Base-by-base conservation (phyloP, 441 rosid genomes). In the Populus hybrid region DNA sequence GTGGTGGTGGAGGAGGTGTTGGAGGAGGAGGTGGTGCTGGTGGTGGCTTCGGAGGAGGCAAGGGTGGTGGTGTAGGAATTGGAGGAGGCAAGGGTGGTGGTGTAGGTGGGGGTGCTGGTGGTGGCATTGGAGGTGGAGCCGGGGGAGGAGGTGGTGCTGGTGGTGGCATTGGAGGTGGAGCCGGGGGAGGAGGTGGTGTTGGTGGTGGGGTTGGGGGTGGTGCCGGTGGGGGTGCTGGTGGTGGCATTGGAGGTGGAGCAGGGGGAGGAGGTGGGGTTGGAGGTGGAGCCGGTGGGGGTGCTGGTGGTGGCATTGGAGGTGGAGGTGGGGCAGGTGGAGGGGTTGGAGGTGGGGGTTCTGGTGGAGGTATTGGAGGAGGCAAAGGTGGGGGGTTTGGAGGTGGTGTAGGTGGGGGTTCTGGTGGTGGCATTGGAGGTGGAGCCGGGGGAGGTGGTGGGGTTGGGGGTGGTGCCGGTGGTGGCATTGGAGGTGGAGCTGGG, bases 401-500 rank as follows among this genome's bases (percentile, higher is more conserved):
- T 61, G 28, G 28, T 2, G 28, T 26, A 26, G 28, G 28, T 26
- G 28, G 28, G 28, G 28, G 28, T 26, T 26, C 28, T 64, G 28
- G 30, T 7, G 69, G 35, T 10, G 69, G 69, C 34, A 9, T 67
- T 67, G 69, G 38, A 8, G 69, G 35, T 14, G 69, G 69, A 5
- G 77, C 20, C 10, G 57, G 66, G 2, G 77, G 81, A 1, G 40
- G 38, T 2, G 69, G 35, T 14, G 69, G 69, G 5, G 77, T 12
- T 5, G 57, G 66, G 2, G 77, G 81, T 0, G 40, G 18, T 11
- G 77, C 73, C 4, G 77, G 28, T 6, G 73, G 80, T 61, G 69
- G 71, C 40, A 18, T 59, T 20, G 26, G 78, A 0, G 84, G 70
- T 1, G 81, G 81, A 65, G 89, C 86, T 3, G 77, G 77, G 7